Base-by-base conservation (phyloP, 495 filamentous ascomycete genomes). In the Talaromyces liani region DNA sequence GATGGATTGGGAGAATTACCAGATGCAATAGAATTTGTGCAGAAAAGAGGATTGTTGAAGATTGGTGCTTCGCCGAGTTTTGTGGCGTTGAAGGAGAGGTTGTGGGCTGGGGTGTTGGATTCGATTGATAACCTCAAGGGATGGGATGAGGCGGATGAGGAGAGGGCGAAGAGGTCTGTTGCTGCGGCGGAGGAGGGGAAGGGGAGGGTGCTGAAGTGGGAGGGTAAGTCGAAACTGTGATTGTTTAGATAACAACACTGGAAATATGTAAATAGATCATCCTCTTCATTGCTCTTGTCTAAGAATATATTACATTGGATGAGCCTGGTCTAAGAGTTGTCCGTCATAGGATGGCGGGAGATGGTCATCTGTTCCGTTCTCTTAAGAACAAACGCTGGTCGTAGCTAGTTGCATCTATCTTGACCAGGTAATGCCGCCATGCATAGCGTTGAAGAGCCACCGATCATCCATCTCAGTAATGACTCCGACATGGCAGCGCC, bases 41-140 rank as follows among this genome's bases (percentile, higher is more conserved):
- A 69, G 16, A 79, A 86, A 55, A 75, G 81, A 61, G 78, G 79
- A 29, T 65, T 93, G 67, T 73, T 78, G 41, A 78, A 74, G 8
- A 90, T 90, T 76, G 83, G 76, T 0, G 71, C 77, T 58, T 87
- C 78, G 20, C 84, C 84, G 14, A 83, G 87, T 31, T 92, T 89
- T 72, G 86, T 88, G 6, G 60, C 75, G 29, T 72, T 92, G 72
- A 92, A 91, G 76, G 71, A 75, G 63, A 88, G 91, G 72, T 90
- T 91, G 86, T 91, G 86, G 69, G 71, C 84, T 7, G 84, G 87
- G 71, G 80, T 78, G 1, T 67, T 91, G 39, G 79, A 68, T 29
- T 72, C 82, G 58, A 68, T 89, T 65, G 82, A 81, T 54, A 68
- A 71, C 14, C 75, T 77, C 67, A 75, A 66, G 20, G 73, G 65